A percentile compares a stretch with the other conserved stretches of the same genome.
phyloP scores from a whole-genome alignment of 2,329 filamentous ascomycete genomes.

The Diaporthe sp. region DNA sequence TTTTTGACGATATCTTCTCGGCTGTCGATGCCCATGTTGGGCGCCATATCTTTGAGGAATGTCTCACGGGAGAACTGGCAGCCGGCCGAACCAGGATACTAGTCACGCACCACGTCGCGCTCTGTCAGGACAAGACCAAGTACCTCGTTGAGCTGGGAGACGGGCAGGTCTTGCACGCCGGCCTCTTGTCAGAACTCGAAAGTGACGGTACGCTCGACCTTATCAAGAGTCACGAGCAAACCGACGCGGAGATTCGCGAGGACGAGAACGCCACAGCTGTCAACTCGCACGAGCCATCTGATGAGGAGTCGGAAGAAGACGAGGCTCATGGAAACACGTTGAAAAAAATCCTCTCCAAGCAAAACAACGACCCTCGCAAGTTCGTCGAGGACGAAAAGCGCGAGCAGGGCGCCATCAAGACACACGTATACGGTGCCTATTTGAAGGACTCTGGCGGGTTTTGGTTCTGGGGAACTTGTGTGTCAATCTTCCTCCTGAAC shows the following conservation, averaged over 20 bases:
- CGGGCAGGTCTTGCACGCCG: constrained; percentile 72
- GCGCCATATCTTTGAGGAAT: constrained; percentile 81
- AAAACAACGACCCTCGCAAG: constrained; percentile 63
- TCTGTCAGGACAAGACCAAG: constrained; percentile 77
- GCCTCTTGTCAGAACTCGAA: constrained; percentile 72
- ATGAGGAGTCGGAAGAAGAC: constrained; percentile 52
- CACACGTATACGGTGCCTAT: constrained; percentile 75
- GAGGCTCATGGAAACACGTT: constrained; percentile 53
- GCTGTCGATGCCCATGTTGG: constrained; percentile 86
- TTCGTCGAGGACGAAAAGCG: constrained; percentile 82
- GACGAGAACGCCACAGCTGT: constrained; percentile 64
- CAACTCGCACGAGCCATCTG: constrained; percentile 63
- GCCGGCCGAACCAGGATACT: constrained; percentile 78
- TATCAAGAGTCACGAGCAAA: constrained; percentile 68
- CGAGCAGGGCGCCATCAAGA: constrained; percentile 76
- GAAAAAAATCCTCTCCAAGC: constrained; percentile 61
- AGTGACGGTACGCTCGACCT: constrained; percentile 64
- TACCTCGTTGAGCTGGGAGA: constrained; percentile 80
- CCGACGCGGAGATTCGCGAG: constrained; percentile 54
- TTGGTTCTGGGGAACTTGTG: constrained; percentile 66
- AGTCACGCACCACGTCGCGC: constrained; percentile 82
- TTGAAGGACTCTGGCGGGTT: constrained; percentile 73
- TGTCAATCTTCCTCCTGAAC: constrained; percentile 64
- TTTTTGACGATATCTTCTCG: constrained; percentile 88
- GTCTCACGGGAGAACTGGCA: constrained; percentile 77